Evolutionary conservation across 164 flowering plant species (phyloP).

Genomic region (Vitis vinifera): DNA sequence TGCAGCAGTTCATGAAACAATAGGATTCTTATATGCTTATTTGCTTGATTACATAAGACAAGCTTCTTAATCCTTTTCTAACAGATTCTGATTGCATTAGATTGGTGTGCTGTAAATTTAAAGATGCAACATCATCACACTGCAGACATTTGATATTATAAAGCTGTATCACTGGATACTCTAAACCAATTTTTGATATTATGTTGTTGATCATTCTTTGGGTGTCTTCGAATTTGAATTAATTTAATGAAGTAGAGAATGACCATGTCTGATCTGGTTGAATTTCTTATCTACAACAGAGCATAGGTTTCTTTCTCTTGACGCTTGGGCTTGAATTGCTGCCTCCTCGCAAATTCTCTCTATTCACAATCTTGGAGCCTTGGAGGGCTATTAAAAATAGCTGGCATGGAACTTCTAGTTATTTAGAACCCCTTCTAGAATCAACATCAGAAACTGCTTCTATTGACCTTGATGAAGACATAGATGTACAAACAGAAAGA

Average conservation of each 20-base stretch:
- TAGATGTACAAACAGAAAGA: constrained; percentile 85
- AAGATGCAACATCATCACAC: too few species aligned
- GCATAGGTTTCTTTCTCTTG: constrained; percentile 60
- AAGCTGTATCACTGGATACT: too few species aligned
- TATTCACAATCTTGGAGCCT: constrained; percentile 29
- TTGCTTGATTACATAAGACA: too few species aligned
- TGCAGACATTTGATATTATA: too few species aligned
- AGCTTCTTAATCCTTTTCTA: too few species aligned
- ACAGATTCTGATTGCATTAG: too few species aligned
- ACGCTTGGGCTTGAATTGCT: constrained; percentile 73
- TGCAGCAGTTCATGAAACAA: too few species aligned
- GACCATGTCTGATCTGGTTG: constrained; percentile 2
- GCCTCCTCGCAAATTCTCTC: constrained; percentile 48
- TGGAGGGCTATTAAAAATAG: constrained; percentile 32
- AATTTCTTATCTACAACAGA: constrained; percentile 45
- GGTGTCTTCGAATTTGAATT: too few species aligned
- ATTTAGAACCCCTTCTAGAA: constrained; percentile 62
- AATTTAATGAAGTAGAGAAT: too few species aligned
- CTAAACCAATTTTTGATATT: too few species aligned
- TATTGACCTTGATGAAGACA: constrained; percentile 62
- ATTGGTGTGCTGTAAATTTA: too few species aligned
- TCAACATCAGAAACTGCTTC: constrained; percentile 36
- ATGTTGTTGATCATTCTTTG: background rate
- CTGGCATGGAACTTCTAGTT: constrained; percentile 14
- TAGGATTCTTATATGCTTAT: too few species aligned